Base-by-base conservation (phyloP, 2,329 filamentous ascomycete species). In the Pyrenochaeta sp. region DNA sequence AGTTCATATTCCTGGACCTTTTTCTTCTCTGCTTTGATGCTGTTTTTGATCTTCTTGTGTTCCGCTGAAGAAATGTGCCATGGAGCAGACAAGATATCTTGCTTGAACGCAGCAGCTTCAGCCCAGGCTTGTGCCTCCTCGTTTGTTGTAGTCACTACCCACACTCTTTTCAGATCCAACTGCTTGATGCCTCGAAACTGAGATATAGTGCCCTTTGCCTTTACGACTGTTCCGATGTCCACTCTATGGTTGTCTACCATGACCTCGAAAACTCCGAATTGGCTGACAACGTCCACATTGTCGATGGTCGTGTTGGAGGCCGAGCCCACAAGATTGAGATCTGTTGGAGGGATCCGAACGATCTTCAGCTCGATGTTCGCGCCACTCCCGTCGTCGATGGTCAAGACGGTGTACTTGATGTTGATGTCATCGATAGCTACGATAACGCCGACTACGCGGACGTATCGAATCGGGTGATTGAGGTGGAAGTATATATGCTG, bases 321-420 rank as follows among this genome's bases (percentile, higher is more conserved):
- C 22, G 67, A 68, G 24, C 72, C 64, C 42, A 69, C 62, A 9
- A 64, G 50, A 27, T 70, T 66, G 24, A 64, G 65, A 24, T 67
- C 61, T 13, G 72, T 67, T 12, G 71, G 36, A 6, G 73, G 45
- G n/a, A 71, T 64, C 27, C 77, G 73, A 40, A 83, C 79, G 22
- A 85, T 81, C 67, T 82, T 83, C 19, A 88, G 75, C 47, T 88
- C 86, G 54, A 89, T 79, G 5, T 79, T 85, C 0, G 78, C 79
- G 36, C 86, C 87, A 70, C 85, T 88, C 65, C 86, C 83, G 64
- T 90, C 87, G 71, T 90, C 87, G 10, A 90, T 64, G 0, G 81
- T 84, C 37, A 89, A 76, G 43, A 87, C 65, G 2, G 76, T 76
- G 61, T 78, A 82, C 53, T 70, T 77, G 10, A 65, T 34, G 25